Evolutionary conservation across 805 yeast genomes (phyloP), one percentile per base, ranked within the genome.

Genomic region (Dipodascus albidus): DNA sequence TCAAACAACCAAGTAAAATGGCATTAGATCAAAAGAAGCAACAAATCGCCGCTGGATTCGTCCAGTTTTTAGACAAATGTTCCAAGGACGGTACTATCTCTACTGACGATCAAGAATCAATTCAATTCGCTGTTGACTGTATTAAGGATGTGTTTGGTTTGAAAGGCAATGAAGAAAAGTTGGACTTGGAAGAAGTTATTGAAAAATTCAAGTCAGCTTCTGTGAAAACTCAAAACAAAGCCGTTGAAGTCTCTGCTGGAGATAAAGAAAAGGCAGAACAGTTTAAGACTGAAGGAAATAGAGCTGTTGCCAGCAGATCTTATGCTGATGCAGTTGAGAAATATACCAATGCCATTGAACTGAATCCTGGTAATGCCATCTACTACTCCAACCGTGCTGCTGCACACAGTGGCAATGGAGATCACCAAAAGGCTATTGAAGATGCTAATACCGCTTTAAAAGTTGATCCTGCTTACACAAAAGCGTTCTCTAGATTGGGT

Each of bases 371-470:
- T 17, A 89, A 88, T 67, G 89, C 90, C 17, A 87, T 93, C 20
- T 93, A 83, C 69, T 80, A 78, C 57, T 89, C 98, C 35, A 93
- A 93, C 72, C 82, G 99, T 65, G 98, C 99, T 14, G 99, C 99
- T 47, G 98, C 98, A 2, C 82, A 86, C 70, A 85, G 96, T 9
- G 87, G 96, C 3, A 63, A 78, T 27, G 77, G 80, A 58, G 74
- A 88, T 56, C 90, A 86, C 65, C 84, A 80, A 15, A 72, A 77
- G 57, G 98, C 99, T 2, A 78, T 85, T 44, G 73, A 73, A 48
- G 99, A 93, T 67, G 96, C 98, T 24, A 77, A 85, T 62, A 73
- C 74, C 53, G 96, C 99, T 47, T 82, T 88, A 54, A 77, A 79
- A 56, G 72, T 82, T 52, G 89, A 91, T 65, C 85, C 96, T 52